Percentiles rank a stretch among this genome's conserved stretches.
These are phyloP conservation scores for Orbilia ellipsospora DNA, from an alignment of 2,329 filamentous ascomycete species.

Conservation along the genomic window DNA sequence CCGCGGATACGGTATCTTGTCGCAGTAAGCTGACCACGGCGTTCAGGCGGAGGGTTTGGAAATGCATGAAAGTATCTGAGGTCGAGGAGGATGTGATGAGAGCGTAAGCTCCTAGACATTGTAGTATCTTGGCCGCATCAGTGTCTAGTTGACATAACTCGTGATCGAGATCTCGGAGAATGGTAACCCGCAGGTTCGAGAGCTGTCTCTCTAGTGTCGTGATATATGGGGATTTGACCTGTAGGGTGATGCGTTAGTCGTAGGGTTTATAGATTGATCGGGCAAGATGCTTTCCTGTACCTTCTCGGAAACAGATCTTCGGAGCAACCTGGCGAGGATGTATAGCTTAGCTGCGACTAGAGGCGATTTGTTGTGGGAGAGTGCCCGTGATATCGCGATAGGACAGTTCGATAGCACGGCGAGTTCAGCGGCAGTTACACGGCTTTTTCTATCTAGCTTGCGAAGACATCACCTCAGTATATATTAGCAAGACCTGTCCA, in stretches of 20 bases:
- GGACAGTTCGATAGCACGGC: constrained; percentile 70
- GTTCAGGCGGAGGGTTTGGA: constrained; percentile 70
- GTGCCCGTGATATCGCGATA: constrained; percentile 66
- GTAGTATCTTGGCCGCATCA: constrained; percentile 64
- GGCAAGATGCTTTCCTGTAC: constrained; percentile 24
- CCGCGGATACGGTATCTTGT: constrained; percentile 60
- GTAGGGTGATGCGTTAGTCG: constrained; percentile 69
- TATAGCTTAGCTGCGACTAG: constrained; percentile 69
- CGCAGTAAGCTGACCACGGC: constrained; percentile 66
- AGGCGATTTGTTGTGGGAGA: constrained; percentile 67
- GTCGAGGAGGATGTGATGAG: constrained; percentile 72
- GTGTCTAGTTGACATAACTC: constrained; percentile 61
- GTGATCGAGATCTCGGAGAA: constrained; percentile 70
- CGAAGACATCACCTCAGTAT: constrained; percentile 27
- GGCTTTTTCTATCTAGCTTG: constrained; percentile 63
- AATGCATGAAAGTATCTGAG: constrained; percentile 71
- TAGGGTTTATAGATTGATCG: not conserved
- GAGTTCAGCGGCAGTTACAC: constrained; percentile 69
- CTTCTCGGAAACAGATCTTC: constrained; percentile 59
- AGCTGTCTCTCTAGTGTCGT: constrained; percentile 68
- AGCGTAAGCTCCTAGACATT: constrained; percentile 72
- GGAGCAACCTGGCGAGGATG: constrained; percentile 58
- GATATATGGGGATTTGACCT: constrained; percentile 69
- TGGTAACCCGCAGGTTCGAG: constrained; percentile 66
- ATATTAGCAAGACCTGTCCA: not conserved